These are phyloP conservation scores for Ogataea siamensis DNA, from an alignment of 805 yeast species.

Conservation along the genomic window DNA sequence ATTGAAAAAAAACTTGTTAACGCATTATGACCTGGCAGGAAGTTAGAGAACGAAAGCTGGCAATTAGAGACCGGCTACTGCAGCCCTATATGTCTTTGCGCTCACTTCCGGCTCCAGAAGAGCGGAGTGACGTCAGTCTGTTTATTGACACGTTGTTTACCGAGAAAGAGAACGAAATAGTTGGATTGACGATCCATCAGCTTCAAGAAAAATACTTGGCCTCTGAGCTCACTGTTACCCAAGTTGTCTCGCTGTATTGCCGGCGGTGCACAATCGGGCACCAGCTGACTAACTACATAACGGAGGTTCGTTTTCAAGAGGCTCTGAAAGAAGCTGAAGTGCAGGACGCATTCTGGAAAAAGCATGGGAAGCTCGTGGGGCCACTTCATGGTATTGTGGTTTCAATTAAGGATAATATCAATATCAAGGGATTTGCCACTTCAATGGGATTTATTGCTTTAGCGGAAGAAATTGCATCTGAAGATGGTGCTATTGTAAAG, in stretches of 20 bases:
- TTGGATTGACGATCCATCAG: conserved; percentile 19
- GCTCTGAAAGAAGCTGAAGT: conserved; percentile 55
- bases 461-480: conserved; percentile 33
- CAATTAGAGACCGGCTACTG: neutral
- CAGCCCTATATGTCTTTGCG: conserved; percentile 1
- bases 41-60: conserved; percentile 8
- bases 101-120: conserved; percentile 6
- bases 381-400: conserved; percentile 66
- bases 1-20: too few species aligned
- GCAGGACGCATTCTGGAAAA: conserved; percentile 49
- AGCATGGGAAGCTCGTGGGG: conserved; percentile 51
- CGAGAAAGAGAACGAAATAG: conserved; percentile 39
- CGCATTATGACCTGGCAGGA: conserved; percentile 11
- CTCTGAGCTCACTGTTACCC: conserved; percentile 40
- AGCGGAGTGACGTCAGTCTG: conserved; percentile 6
- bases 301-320: conserved; percentile 50
- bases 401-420: conserved; percentile 43
- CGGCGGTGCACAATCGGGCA: conserved; percentile 59
- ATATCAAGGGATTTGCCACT: conserved; percentile 47
- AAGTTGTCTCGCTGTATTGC: conserved; percentile 53
- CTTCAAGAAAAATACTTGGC: conserved; percentile 4
- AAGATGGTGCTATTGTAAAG: conserved; percentile 38
- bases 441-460: conserved; percentile 46
- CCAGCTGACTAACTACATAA: conserved; percentile 44
- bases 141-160: conserved; percentile 32